A percentile compares a stretch with the other conserved stretches of the same genome.
phyloP scores from a whole-genome alignment of 345 rosid genomes.

The Brassica incana region DNA sequence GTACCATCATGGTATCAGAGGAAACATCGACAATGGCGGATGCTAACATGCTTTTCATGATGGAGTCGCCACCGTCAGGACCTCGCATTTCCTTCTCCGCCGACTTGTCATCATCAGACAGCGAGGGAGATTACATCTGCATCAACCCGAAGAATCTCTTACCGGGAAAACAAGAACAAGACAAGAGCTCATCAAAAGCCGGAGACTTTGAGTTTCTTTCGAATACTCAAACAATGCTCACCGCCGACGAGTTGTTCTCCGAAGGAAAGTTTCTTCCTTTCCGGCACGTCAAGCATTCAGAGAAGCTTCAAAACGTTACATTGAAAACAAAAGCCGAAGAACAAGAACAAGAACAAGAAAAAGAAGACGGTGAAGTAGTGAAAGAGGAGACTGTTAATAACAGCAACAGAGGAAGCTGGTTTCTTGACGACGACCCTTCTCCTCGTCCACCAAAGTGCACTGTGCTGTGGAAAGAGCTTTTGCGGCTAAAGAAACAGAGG shows the following conservation, averaged over 20 bases:
- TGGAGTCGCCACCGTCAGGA: slow-evolving; percentile 40
- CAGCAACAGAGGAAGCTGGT: slow-evolving; percentile 57
- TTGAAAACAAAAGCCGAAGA: slow-evolving; percentile 39
- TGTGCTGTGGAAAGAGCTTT: slow-evolving; percentile 89
- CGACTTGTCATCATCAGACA: slow-evolving; percentile 53
- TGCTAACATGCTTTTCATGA: slow-evolving; percentile 11
- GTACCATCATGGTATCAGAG: slow-evolving; percentile 26
- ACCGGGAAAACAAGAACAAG: slow-evolving; percentile 25
- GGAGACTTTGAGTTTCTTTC: slow-evolving; percentile 87
- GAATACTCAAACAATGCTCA: slow-evolving; percentile 53
- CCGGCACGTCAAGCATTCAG: slow-evolving; percentile 75
- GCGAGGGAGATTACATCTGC: slow-evolving; percentile 55
- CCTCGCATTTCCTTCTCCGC: slow-evolving; percentile 89
- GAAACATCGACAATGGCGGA: slow-evolving; percentile 20
- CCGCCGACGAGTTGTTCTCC: slow-evolving; percentile 86
- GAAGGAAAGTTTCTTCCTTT: slow-evolving; percentile 91
- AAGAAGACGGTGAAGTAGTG: not conserved
- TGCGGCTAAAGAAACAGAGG: slow-evolving; percentile 79
- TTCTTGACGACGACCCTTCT: slow-evolving; percentile 92
- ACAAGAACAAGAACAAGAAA: slow-evolving; percentile 22
- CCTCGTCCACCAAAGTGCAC: slow-evolving; percentile 98
- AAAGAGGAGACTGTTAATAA: not conserved
- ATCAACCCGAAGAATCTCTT: slow-evolving; percentile 50
- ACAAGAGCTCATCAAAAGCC: slow-evolving; percentile 43
- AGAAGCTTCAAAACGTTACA: slow-evolving; percentile 62